These are phyloP conservation scores for Chrysanthemum lavandulifolium DNA, from an alignment of 129 eudicot genomes.

Conservation along the genomic window DNA sequence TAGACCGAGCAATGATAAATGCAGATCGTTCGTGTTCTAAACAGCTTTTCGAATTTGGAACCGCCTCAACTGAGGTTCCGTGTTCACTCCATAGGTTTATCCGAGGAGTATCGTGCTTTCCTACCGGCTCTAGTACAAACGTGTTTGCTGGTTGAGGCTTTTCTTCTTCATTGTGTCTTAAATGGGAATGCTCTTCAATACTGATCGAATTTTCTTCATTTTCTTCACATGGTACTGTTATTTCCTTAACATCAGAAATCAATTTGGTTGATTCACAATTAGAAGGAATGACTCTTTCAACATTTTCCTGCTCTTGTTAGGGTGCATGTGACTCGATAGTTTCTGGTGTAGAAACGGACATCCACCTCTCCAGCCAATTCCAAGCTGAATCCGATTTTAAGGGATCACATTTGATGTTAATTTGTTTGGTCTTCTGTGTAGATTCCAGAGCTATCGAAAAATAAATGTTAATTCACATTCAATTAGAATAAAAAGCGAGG, in stretches of 20 bases:
- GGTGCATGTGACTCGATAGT: slow-evolving; percentile 27
- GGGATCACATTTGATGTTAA: too few species aligned
- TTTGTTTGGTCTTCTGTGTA: too few species aligned
- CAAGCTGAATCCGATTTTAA: too few species aligned
- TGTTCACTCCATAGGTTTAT: slow-evolving; percentile 7
- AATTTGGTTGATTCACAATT: too few species aligned
- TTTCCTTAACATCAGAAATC: slow-evolving; percentile 25
- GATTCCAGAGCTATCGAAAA: too few species aligned
- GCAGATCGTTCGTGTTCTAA: slow-evolving; percentile 58
- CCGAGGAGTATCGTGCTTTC: slow-evolving; percentile 24
- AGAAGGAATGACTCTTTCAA: slow-evolving; percentile 13
- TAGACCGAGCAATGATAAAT: slow-evolving; percentile 81
- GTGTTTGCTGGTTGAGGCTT: slow-evolving; percentile 9
- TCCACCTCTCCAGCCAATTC: slow-evolving; percentile 95
- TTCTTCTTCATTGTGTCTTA: slow-evolving; percentile 28
- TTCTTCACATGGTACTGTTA: slow-evolving; percentile 31
- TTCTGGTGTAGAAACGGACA: slow-evolving; percentile 58
- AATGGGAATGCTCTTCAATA: slow-evolving; percentile 10
- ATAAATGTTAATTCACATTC: too few species aligned
- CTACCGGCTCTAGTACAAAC: slow-evolving; percentile 17
- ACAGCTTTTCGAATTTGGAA: slow-evolving; percentile 26
- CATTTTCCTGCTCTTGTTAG: slow-evolving; percentile 29
- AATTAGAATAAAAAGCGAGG: too few species aligned
- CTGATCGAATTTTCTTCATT: slow-evolving; percentile 30
- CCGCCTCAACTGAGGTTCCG: neutral